phyloP scores from a whole-genome alignment of 805 yeast genomes.

The Yarrowia osloensis region DNA sequence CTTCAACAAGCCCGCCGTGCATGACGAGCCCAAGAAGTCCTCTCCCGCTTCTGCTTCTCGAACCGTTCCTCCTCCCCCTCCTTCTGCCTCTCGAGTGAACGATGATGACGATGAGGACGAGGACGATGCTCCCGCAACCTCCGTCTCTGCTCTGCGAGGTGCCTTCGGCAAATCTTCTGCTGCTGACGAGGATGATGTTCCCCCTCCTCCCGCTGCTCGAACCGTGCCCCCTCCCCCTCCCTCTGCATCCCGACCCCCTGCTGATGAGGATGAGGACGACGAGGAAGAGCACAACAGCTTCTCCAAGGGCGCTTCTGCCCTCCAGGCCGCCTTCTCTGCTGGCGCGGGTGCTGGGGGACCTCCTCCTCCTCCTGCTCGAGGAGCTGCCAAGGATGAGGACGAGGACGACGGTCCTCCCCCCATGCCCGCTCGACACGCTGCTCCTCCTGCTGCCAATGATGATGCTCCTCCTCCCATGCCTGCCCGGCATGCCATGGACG shows the following conservation, averaged over 20 bases:
- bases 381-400: slow-evolving; percentile 32
- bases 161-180: slow-evolving; percentile 18
- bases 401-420: slow-evolving; percentile 37
- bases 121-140: slow-evolving; percentile 1
- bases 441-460: slow-evolving; percentile 28
- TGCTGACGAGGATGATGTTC: slow-evolving; percentile 1
- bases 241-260: slow-evolving; percentile 36
- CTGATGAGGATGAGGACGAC: slow-evolving; percentile 32
- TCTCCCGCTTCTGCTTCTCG: slow-evolving; percentile 31
- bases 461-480: slow-evolving; percentile 32
- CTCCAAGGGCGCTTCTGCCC: slow-evolving; percentile 31
- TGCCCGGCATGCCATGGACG: slow-evolving; percentile 22
- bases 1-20: slow-evolving; percentile 12
- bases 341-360: slow-evolving; percentile 31
- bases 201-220: slow-evolving; percentile 31
- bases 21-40: slow-evolving; percentile 21
- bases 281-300: slow-evolving; percentile 32
- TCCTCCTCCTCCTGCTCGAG: slow-evolving; percentile 32
- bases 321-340: slow-evolving; percentile 35
- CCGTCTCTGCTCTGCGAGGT: slow-evolving; percentile 22
- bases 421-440: slow-evolving; percentile 34
- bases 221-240: slow-evolving; percentile 38
- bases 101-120: slow-evolving; percentile 30
- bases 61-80: slow-evolving; percentile 37
- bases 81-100: slow-evolving; percentile 26